phyloP scores from a whole-genome alignment of 768 basidiomycete genomes.

The Naematelia aurantialba region DNA sequence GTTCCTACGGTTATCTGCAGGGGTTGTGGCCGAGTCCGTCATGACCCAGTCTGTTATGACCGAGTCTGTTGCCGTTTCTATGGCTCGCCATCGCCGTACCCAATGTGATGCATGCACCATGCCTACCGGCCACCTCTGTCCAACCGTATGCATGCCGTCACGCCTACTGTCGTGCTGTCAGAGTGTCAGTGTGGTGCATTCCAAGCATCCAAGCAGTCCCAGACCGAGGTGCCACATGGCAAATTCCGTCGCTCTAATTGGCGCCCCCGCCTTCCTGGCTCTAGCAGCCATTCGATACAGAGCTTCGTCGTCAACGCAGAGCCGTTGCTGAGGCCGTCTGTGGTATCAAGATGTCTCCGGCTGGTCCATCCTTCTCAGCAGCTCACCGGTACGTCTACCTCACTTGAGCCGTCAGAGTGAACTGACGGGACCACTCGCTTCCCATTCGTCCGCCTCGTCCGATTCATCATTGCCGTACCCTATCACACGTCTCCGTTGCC shows the following conservation, averaged over 20 bases:
- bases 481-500: not conserved
- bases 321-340: not conserved
- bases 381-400: slow-evolving; percentile 36
- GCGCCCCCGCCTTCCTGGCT: not conserved
- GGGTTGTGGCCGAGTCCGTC: too few species aligned
- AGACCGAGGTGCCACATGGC: not conserved
- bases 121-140: too few species aligned
- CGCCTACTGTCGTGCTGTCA: too few species aligned
- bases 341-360: not conserved
- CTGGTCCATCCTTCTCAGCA: slow-evolving; percentile 8
- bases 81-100: too few species aligned
- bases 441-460: not conserved
- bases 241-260: not conserved
- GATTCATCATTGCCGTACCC: not conserved
- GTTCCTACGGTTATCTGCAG: too few species aligned
- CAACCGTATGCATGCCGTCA: too few species aligned
- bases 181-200: too few species aligned
- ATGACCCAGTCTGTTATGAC: too few species aligned
- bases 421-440: not conserved
- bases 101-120: too few species aligned
- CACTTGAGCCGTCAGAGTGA: not conserved
- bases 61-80: too few species aligned
- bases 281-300: not conserved
- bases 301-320: not conserved
- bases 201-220: too few species aligned